These are phyloP conservation scores for Allomyces macrogynus DNA, from an alignment of 192 early-diverging fungal genomes.

Conservation along the genomic window DNA sequence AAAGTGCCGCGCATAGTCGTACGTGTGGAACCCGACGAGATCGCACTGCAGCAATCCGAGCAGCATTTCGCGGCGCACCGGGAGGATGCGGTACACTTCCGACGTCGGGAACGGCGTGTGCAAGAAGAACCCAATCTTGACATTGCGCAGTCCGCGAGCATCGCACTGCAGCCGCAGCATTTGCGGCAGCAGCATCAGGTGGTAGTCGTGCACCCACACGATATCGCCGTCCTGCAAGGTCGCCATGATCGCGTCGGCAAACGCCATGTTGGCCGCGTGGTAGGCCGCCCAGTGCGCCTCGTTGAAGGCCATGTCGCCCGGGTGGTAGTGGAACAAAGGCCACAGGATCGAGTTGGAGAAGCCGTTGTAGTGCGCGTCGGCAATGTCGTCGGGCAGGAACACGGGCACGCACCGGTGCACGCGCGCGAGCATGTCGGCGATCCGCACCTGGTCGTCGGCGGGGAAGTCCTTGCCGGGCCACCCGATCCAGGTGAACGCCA, in stretches of 20 bases:
- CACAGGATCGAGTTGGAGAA: conserved; percentile 89
- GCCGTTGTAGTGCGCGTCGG: conserved; percentile 93
- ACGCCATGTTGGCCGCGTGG: conserved; percentile 71
- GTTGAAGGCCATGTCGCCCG: conserved; percentile 92
- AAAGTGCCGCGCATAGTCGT: conserved; percentile 98
- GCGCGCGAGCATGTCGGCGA: conserved; percentile 45
- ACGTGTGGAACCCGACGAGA: conserved; percentile 96
- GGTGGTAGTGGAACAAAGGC: conserved; percentile 99
- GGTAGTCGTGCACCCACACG: conserved; percentile 91
- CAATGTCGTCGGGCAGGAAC: conserved; percentile 79
- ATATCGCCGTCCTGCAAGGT: conserved; percentile 72
- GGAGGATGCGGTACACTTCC: conserved; percentile 92
- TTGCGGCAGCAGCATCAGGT: conserved; percentile 85
- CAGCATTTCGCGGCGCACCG: conserved; percentile 82
- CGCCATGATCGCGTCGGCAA: conserved; percentile 77
- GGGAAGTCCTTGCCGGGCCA: conserved; percentile 87
- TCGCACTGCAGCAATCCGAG: conserved; percentile 80
- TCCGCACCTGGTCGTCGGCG: conserved; percentile 43
- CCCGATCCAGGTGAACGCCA: conserved; percentile 96
- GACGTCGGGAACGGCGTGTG: conserved; percentile 94
- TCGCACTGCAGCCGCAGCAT: conserved; percentile 54
- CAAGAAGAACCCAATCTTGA: conserved; percentile 96
- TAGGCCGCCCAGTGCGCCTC: conserved; percentile 90
- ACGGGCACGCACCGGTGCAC: conserved; percentile 80
- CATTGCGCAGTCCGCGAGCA: conserved; percentile 32